Base-by-base conservation (phyloP, 495 filamentous ascomycete species). In the Penicillium silybi region DNA sequence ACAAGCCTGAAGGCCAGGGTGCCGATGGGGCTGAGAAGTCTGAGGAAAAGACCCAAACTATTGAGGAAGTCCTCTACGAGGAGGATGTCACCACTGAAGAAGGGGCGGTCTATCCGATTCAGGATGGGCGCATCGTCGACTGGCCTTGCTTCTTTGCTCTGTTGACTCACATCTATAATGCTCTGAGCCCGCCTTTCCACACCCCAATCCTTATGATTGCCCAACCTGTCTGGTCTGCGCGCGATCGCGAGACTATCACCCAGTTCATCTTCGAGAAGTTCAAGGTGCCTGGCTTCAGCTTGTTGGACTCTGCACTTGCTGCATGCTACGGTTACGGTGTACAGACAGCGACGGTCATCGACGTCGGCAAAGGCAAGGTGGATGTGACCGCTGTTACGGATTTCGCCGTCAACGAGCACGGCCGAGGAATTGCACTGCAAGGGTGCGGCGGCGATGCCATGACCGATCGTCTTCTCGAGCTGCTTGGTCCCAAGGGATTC, bases 251-350 rank as follows among this genome's bases (percentile, higher is more conserved):
- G 68, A 74, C 73, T 10, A 80, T 97, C 34, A 86, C 91, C 4
- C 88, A 89, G 50, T 98, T 96, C 71, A 80, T 97, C 55, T 98
- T 98, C 58, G 93, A 97, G 69, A 91, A 91, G 69, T 96, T 96
- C 66, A 96, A 93, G 74, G 90, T 86, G 1, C 93, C 93, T 0
- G 90, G 86, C 0, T 87, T 98, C 45, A 88, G 82, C 46, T 68
- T 97, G 35, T 85, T 97, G 75, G 86, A 97, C 66, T 82, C 88
- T 44, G 90, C 88, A 0, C 67, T 93, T 16, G 90, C 92, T 7
- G 83, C 86, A 0, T 84, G 85, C 56, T 97, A 90, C 63, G 93
- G 89, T 2, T 88, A 90, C 48, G 90, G 89, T 39, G 79, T 83
- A 53, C 66, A 79, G 20, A 88, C 80, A 32, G 83, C 91, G 49